Base-by-base conservation (phyloP, 495 filamentous ascomycete genomes). In the Geoglossum glabrum region DNA sequence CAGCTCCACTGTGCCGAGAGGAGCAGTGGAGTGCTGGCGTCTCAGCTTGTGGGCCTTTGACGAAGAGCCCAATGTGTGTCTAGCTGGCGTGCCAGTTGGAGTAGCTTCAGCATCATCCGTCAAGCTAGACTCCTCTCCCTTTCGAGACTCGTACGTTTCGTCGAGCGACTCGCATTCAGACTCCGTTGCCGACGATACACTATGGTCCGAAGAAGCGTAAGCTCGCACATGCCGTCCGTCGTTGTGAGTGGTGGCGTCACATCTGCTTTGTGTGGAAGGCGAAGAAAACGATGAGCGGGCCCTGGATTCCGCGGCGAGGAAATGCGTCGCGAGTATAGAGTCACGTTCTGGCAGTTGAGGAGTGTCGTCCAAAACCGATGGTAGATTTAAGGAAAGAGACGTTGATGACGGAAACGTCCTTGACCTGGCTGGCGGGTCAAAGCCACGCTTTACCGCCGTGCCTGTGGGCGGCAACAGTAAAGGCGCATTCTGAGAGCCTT, bases 1-100 rank as follows among this genome's bases (percentile, higher is more conserved):
- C 61, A 98, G 73, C 67, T 96, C 90, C 61, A 98, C 93, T 13
- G 90, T 90, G 19, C 90, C 87, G 25, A 93, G 69, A 17, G 90
- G 89, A 58, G 76, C 80, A 10, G 8, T 10, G n/a, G 21, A 9
- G 36, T 34, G 27, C 4, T 28, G 56, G 30, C 15, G n/a, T 33
- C 17, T 28, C 38, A 13, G 10, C n/a, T 45, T 45, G 10, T 19
- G n/a, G 2, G 43, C 6, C 56, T 23, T 47, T 15, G 19, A 9
- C 30, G 38, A 49, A 23, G 56, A 2, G n/a, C 10, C 21, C 34
- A 34, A 47, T 21, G 67, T 66, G 27, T 61, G 65, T 56, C 58
- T 51, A 2, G 45, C 33, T 7, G 78, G 67, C 1, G 81, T 79
- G 19, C 79, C 76, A 17, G 79, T 83, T 13, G 82, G 79, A 1